These are phyloP conservation scores for Debaryomyces sp. DNA, from an alignment of 1,139 yeast species.

Conservation along the genomic window DNA sequence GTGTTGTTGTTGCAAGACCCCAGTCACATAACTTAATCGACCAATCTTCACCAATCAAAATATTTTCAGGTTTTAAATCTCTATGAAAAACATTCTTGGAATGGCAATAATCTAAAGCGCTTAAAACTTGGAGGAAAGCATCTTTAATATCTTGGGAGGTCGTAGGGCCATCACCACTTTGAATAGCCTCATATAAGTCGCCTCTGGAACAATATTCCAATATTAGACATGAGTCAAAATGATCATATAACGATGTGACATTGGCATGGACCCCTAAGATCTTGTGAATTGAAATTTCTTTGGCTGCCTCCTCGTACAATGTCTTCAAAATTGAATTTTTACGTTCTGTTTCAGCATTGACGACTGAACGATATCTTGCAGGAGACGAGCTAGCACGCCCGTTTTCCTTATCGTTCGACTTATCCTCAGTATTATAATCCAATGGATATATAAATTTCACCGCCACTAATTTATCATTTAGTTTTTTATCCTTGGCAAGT, in stretches of 20 bases:
- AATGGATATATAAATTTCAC: slow-evolving; percentile 74
- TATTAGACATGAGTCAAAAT: slow-evolving; percentile 78
- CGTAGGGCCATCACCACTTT: slow-evolving; percentile 79
- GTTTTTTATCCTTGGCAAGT: slow-evolving; percentile 69
- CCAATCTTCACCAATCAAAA: slow-evolving; percentile 78
- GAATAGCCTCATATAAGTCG: slow-evolving; percentile 91
- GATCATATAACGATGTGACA: slow-evolving; percentile 70
- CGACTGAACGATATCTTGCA: slow-evolving; percentile 32
- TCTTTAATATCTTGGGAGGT: slow-evolving; percentile 73
- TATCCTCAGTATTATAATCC: slow-evolving; percentile 36
- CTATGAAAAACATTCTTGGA: slow-evolving; percentile 75
- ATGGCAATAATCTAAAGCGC: slow-evolving; percentile 80
- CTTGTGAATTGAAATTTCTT: slow-evolving; percentile 76
- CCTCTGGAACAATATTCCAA: slow-evolving; percentile 91
- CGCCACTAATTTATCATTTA: slow-evolving; percentile 65
- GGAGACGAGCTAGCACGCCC: slow-evolving; percentile 41
- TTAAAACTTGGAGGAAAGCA: slow-evolving; percentile 74
- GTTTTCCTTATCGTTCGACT: slow-evolving; percentile 25
- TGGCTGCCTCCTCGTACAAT: slow-evolving; percentile 66
- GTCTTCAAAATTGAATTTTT: slow-evolving; percentile 33
- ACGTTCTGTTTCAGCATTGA: slow-evolving; percentile 12
- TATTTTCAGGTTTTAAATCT: slow-evolving; percentile 89
- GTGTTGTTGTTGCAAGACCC: slow-evolving; percentile 82
- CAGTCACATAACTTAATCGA: slow-evolving; percentile 84
- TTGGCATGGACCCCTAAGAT: slow-evolving; percentile 66